These are phyloP conservation scores for Exophiala mesophila DNA, from an alignment of 2,329 filamentous ascomycete genomes.

Conservation along the genomic window DNA sequence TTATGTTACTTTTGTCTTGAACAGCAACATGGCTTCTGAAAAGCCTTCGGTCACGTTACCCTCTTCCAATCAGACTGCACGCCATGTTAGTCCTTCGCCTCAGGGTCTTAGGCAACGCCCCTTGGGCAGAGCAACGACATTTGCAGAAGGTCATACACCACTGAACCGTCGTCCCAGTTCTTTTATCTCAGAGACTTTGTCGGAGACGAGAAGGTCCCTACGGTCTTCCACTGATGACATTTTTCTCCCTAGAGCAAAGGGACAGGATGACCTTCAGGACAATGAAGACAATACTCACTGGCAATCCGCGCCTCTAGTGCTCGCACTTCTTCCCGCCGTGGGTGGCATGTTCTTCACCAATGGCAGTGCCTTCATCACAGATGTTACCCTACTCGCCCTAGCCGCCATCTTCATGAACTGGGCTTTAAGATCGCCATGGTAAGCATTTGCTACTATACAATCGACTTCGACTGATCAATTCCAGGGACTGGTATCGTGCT, in stretches of 20 bases:
- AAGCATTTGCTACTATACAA: slow-evolving; percentile 29
- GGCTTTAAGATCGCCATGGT: slow-evolving; percentile 89
- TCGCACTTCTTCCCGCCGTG: slow-evolving; percentile 81
- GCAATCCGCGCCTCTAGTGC: slow-evolving; percentile 74
- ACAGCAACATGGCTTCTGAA: slow-evolving; percentile 20
- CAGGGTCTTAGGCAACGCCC: slow-evolving; percentile 35
- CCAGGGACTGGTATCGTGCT: slow-evolving; percentile 68
- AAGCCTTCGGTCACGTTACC: slow-evolving; percentile 12
- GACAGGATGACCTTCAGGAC: slow-evolving; percentile 33
- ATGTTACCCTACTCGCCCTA: slow-evolving; percentile 73
- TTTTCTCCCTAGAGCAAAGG: slow-evolving; percentile 52
- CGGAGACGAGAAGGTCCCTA: slow-evolving; percentile 60
- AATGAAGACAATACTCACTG: slow-evolving; percentile 59
- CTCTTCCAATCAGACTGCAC: slow-evolving; percentile 6
- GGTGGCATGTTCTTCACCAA: slow-evolving; percentile 79
- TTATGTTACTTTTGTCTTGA: no score
- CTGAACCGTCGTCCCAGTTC: slow-evolving; percentile 62
- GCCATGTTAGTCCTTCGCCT: slow-evolving; percentile 22
- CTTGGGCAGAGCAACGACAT: slow-evolving; percentile 34
- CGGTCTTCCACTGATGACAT: slow-evolving; percentile 67
- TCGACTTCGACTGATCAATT: slow-evolving; percentile 14
- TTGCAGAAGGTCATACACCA: slow-evolving; percentile 31
- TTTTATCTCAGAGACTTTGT: slow-evolving; percentile 69
- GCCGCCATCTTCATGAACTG: slow-evolving; percentile 86
- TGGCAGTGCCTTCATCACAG: slow-evolving; percentile 76